A percentile compares a stretch with the other conserved stretches of the same genome.
Conservation (phyloP, 768 basidiomycete genomes). For the Podaxis mareebaensis region DNA sequence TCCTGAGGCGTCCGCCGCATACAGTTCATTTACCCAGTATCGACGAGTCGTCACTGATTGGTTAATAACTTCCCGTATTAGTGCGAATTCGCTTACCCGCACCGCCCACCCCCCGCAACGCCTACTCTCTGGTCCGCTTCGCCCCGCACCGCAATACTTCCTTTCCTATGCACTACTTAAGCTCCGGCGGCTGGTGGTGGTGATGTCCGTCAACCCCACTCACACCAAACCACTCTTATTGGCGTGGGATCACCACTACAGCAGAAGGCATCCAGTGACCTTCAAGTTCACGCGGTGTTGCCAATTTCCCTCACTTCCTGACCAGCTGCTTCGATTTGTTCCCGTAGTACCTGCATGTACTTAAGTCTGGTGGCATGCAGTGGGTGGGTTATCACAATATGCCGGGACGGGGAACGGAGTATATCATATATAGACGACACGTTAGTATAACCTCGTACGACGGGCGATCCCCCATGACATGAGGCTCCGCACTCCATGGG, state of each 20-base stretch:
- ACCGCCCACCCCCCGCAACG: not conserved
- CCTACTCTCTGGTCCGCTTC: not conserved
- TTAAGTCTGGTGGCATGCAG: not conserved
- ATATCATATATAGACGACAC: not conserved
- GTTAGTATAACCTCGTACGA: not conserved
- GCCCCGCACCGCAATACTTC: conserved; percentile 3
- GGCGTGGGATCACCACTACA: not conserved
- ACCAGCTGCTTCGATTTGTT: not conserved
- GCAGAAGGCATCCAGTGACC: not conserved
- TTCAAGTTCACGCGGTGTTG: not conserved
- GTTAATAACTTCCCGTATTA: not conserved
- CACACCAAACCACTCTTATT: not conserved
- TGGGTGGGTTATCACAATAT: not conserved
- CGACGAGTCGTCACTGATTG: not conserved
- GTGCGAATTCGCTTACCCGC: not conserved
- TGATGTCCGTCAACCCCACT: no score
- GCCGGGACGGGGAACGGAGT: not conserved
- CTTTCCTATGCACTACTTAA: not conserved
- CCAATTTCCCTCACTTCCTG: not conserved
- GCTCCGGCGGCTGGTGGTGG: not conserved
- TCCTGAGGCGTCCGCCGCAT: not conserved
- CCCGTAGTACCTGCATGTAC: not conserved
- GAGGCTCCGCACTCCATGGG: conserved; percentile 9
- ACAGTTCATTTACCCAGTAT: not conserved
- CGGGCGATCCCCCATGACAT: conserved; percentile 7